A percentile compares a stretch with the other conserved stretches of the same genome.
These are phyloP conservation scores for Cystobasidium onofrii DNA, from an alignment of 768 basidiomycete species.

Conservation along the genomic window DNA sequence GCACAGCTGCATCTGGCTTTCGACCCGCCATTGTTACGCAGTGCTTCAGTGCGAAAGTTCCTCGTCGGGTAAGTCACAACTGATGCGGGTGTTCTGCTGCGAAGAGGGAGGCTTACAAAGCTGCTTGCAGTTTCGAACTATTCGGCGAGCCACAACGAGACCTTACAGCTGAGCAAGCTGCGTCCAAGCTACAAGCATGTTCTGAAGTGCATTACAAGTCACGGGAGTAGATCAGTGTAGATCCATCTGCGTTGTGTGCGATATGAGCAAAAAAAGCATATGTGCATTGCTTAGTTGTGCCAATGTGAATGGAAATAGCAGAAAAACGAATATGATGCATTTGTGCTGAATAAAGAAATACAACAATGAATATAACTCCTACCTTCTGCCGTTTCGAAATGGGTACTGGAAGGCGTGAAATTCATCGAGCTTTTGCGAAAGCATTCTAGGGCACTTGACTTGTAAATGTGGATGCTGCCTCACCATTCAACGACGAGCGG, in stretches of 20 bases:
- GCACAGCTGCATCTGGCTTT: conserved; percentile 84
- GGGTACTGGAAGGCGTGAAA: no score
- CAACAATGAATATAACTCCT: no score
- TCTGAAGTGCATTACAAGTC: conserved; percentile 57
- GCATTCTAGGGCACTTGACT: no score
- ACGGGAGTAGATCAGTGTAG: not conserved
- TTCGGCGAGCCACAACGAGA: conserved; percentile 87
- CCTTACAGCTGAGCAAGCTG: conserved; percentile 80
- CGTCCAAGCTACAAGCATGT: conserved; percentile 47
- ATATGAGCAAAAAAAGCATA: not conserved
- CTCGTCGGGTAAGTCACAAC: conserved; percentile 62
- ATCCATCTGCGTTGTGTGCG: not conserved
- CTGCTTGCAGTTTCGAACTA: conserved; percentile 63
- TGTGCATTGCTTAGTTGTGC: not conserved
- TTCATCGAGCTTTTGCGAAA: no score
- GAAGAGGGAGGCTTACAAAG: not conserved
- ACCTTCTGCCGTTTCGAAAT: no score
- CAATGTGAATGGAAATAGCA: not conserved
- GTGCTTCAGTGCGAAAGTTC: conserved; percentile 76
- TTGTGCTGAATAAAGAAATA: no score
- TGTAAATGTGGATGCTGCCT: no score
- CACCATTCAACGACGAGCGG: not conserved
- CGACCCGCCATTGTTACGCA: conserved; percentile 71
- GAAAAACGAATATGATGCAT: not conserved
- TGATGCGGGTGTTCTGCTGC: not conserved